phyloP scores from a whole-genome alignment of 148 eudicot genomes.

The Vaccinium darrowii region DNA sequence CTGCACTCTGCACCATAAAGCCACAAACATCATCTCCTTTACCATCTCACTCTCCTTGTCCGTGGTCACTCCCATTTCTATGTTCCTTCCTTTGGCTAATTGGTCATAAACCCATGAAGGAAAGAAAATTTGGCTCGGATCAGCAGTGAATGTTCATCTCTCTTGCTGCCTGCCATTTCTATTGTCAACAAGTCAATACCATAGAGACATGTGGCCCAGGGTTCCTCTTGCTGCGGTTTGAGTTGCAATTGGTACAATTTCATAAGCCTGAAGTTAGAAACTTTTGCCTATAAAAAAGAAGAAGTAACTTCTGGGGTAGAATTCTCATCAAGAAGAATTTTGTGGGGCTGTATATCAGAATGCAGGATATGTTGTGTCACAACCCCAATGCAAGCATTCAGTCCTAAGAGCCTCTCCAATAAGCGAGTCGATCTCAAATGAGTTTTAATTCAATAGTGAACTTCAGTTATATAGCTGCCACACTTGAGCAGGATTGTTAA shows the following conservation, averaged over 20 bases:
- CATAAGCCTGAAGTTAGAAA: slow-evolving; percentile 18
- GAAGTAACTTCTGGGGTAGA: slow-evolving; percentile 2
- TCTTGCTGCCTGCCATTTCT: background rate
- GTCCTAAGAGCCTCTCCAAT: slow-evolving; percentile 17
- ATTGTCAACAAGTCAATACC: too few relatives aligned
- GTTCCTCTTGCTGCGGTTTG: slow-evolving; percentile 15
- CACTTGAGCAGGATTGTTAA: too few relatives aligned
- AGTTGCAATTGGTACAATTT: background rate
- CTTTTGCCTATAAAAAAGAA: background rate
- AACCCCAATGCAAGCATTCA: slow-evolving; percentile 19
- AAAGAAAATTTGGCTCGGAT: slow-evolving; percentile 10
- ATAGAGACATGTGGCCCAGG: too few relatives aligned
- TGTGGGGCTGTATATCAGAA: slow-evolving; percentile 21
- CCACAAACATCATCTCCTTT: background rate
- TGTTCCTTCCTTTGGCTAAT: background rate
- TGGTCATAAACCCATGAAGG: slow-evolving; percentile 7
- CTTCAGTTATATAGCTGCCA: too few relatives aligned
- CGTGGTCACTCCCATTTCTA: background rate
- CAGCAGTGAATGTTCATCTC: background rate
- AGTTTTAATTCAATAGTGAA: too few relatives aligned
- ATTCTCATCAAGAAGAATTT: slow-evolving; percentile 19
- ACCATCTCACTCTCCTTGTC: background rate
- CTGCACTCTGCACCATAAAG: slow-evolving; percentile 4
- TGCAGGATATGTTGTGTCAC: slow-evolving; percentile 22
- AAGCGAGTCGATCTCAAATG: too few relatives aligned